Base-by-base conservation (phyloP, 805 yeast genomes). In the Myxozyma sirexii region DNA sequence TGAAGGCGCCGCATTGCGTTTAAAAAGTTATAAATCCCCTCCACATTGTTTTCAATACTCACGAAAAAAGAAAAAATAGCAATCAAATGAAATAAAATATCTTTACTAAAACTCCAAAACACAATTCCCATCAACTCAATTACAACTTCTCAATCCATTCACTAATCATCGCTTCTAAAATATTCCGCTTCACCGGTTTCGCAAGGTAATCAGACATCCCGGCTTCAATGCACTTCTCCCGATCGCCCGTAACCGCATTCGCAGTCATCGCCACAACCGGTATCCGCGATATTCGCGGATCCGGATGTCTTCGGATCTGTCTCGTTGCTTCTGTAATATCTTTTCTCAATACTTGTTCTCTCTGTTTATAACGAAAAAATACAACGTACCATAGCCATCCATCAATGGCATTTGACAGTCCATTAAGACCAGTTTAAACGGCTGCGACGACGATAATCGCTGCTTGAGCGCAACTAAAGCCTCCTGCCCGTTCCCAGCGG, bases 181-280 rank as follows among this genome's bases (percentile, higher is more conserved):
- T 26, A 19, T 51, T 47, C 19, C 48, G 19, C 49, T 62, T 62
- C 33, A 62, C 66, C 15, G 91, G 91, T 68, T 86, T 86, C 1
- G 89, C 84, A 31, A 86, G 81, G 67, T 86, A 86, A 70, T 86
- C 91, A 70, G 86, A 89, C 91, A 86, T 86, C 48, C 87, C 89
- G 51, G 86, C 86, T 43, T 84, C 84, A 58, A 86, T 70, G 44
- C 90, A 85, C 68, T 83, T 80, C 69, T 86, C 91, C 52, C 90
- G 76, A 72, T 86, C 91, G 49, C 91, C 91, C 75, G 85, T 77
- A 87, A 86, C 86, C 0, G 91, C 91, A 72, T 86, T 90, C 0
- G 91, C 91, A 2, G 91, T 86, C 64, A 86, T 75, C 3, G 90
- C 91, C 69, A 86, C 85, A 57, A 94, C 61, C 1, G 66, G 62